Conservation (phyloP, 192 early-diverging fungal species). For the Haplosporangium gracile region DNA sequence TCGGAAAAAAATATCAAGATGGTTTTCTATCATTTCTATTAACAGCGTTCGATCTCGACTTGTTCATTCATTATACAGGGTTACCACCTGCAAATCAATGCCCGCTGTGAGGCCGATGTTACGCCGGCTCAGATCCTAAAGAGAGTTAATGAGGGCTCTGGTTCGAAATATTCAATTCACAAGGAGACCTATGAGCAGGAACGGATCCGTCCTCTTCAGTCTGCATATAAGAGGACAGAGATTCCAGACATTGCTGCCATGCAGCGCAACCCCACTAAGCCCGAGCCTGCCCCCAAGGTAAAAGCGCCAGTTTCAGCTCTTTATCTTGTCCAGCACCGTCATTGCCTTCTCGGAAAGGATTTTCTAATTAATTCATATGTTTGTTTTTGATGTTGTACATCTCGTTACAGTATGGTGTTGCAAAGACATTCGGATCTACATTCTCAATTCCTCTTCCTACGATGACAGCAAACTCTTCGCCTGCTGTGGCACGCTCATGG, state of each 20-base stretch:
- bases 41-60: neutral
- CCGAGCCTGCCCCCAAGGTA: constrained; percentile 48
- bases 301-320: neutral
- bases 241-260: constrained; percentile 66
- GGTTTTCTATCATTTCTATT: constrained; percentile 1
- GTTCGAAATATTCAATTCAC: constrained; percentile 90
- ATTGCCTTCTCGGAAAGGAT: too few species aligned
- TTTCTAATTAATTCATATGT: neutral
- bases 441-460: neutral
- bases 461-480: neutral
- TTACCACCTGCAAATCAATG: constrained; percentile 89
- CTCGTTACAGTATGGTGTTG: constrained; percentile 15
- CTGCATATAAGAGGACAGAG: constrained; percentile 68
- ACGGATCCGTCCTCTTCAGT: constrained; percentile 58
- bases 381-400: neutral
- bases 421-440: constrained; percentile 1
- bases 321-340: neutral
- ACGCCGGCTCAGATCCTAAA: constrained; percentile 84
- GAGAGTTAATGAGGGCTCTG: constrained; percentile 85
- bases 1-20: neutral
- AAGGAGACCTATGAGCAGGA: constrained; percentile 55
- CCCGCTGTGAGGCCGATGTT: constrained; percentile 84
- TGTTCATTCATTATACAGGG: constrained; percentile 58
- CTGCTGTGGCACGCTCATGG: constrained; percentile 3
- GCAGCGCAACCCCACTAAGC: constrained; percentile 58